Evolutionary conservation across 2,329 filamentous ascomycete genomes (phyloP).

Genomic region (Sporothrix curviconia): DNA sequence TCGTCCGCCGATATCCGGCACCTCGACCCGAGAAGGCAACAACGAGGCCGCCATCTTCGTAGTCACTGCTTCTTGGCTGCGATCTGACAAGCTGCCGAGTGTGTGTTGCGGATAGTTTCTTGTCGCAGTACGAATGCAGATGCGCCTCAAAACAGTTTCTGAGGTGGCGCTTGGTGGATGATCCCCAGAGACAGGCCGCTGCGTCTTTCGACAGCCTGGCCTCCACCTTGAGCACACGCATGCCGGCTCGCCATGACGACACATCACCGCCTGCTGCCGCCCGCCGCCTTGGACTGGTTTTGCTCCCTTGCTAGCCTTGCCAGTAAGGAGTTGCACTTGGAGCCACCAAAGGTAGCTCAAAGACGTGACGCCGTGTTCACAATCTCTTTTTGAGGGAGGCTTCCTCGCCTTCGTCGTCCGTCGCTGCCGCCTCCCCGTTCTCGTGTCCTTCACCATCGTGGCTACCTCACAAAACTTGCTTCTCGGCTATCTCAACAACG

Average conservation of each 20-base stretch:
- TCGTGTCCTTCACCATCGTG: too few relatives aligned
- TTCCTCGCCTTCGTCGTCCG: background rate
- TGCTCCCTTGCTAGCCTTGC: background rate
- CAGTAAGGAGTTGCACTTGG: background rate
- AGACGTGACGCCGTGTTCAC: background rate
- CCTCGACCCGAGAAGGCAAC: conserved; percentile 38
- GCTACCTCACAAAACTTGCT: too few relatives aligned
- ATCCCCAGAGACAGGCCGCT: background rate
- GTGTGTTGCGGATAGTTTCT: conserved; percentile 18
- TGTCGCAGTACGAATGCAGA: conserved; percentile 24
- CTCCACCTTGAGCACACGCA: conserved; percentile 33
- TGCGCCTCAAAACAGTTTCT: background rate
- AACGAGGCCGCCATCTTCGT: conserved; percentile 34
- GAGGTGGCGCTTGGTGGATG: too few relatives aligned
- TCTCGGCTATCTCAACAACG: conserved; percentile 10
- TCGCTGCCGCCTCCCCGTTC: background rate
- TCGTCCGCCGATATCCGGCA: conserved; percentile 18
- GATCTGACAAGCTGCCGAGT: conserved; percentile 21
- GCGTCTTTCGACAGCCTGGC: conserved; percentile 22
- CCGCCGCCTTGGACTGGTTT: background rate
- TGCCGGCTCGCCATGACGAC: conserved; percentile 27
- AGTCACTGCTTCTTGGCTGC: background rate
- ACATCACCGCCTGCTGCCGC: background rate
- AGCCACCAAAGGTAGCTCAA: background rate
- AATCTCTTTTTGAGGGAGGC: background rate